phyloP scores from a whole-genome alignment of 306 rosid genomes.

The Acacia crassicarpa region DNA sequence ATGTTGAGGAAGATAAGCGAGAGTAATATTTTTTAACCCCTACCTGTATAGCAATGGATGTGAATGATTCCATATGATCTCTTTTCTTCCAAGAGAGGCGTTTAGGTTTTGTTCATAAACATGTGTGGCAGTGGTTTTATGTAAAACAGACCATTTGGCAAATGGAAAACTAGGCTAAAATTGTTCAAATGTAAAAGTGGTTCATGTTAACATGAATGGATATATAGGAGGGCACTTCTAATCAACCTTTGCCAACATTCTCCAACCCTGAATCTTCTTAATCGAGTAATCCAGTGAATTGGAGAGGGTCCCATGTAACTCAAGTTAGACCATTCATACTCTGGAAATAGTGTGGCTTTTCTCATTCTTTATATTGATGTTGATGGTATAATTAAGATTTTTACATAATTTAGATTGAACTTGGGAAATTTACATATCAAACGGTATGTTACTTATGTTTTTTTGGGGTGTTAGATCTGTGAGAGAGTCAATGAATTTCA shows the following conservation, averaged over 20 bases:
- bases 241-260: background rate
- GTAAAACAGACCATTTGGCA: constrained; percentile 34
- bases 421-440: no score
- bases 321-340: background rate
- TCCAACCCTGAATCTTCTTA: background rate
- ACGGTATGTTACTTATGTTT: no score
- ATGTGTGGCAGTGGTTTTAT: constrained; percentile 19
- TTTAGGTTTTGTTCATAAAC: constrained; percentile 42
- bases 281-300: background rate
- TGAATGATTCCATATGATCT: constrained; percentile 27
- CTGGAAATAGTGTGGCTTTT: background rate
- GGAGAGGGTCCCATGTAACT: background rate
- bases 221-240: background rate
- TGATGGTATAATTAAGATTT: background rate
- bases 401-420: no score
- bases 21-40: constrained; percentile 38
- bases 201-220: background rate
- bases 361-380: background rate
- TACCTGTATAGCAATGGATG: constrained; percentile 19
- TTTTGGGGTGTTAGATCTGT: background rate
- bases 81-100: constrained; percentile 26
- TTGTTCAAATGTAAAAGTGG: constrained; percentile 9
- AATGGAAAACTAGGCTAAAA: constrained; percentile 26
- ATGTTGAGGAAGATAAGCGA: constrained; percentile 88
- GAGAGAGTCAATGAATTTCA: background rate